Base-by-base conservation (phyloP, 257 asterid genomes). In the Jacaranda copaia region DNA sequence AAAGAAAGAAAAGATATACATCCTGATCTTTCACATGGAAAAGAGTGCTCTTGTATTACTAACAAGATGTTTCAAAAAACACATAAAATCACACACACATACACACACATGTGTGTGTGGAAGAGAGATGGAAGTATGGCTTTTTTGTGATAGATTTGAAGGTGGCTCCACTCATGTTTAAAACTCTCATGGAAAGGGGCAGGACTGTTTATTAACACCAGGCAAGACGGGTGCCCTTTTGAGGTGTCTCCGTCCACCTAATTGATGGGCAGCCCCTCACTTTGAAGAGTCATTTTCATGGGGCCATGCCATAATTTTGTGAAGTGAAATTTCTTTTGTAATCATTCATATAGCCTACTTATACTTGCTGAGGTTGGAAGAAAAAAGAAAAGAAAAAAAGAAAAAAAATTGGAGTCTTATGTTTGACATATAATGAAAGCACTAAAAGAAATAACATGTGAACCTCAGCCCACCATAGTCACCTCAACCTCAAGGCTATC, bases 231-330 rank as follows among this genome's bases (percentile, higher is more conserved):
- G 70, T 65, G 84, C 74, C 72, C 80, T 79, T 78, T 72, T 82
- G 93, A 77, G 81, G 87, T 64, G 92, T 87, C 93, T 57, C 40
- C 61, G 61, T 88, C 85, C 77, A 10, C 67, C 79, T 72, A 68
- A 55, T 62, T 77, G 61, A 49, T 52, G 81, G 84, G 73, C 79
- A 78, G 60, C 79, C 59, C 82, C 72, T 74, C 70, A 25, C 72
- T 83, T 80, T 79, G 91, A 83, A 79, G 78, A 59, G 94, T 89
- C 91, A 74, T 72, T 89, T 85, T 91, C 94, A 82, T 73, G 53
- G 61, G 78, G 76, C 73, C 25, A 40, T 18, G 58, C 57, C 19
- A 8, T 63, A 9, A 35, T 46, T 70, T 72, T 72, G 11, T 63
- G 38, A 9, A 3, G 13, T 49, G 5, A 45, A 56, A 5, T 52